phyloP scores from a whole-genome alignment of 768 basidiomycete genomes.

The Hemileccinum rubropunctum region DNA sequence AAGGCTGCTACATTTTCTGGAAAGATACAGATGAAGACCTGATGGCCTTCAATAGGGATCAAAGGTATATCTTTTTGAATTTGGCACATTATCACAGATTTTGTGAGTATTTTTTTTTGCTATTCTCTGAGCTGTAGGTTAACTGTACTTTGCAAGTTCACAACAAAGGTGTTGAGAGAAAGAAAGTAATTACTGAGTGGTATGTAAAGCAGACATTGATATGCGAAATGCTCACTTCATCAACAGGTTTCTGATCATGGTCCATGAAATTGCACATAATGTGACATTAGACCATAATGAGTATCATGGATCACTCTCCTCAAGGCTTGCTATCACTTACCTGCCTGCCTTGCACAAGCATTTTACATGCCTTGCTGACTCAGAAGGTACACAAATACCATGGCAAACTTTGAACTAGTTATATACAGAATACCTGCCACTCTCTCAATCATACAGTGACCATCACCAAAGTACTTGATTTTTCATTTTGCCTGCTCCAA shows the following conservation, averaged over 20 bases:
- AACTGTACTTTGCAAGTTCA: neutral
- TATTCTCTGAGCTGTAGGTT: neutral
- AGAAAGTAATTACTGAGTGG: conserved; percentile 8
- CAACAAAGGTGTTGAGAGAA: neutral
- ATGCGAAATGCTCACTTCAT: neutral
- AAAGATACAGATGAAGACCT: conserved; percentile 15
- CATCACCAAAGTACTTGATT: too few species aligned
- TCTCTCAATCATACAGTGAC: too few species aligned
- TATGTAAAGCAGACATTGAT: neutral
- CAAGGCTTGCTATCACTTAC: conserved; percentile 9
- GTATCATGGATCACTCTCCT: conserved; percentile 23
- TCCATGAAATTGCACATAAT: conserved; percentile 28
- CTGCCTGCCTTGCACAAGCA: neutral
- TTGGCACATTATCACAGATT: conserved; percentile 10
- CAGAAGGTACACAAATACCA: too few species aligned
- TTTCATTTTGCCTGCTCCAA: too few species aligned
- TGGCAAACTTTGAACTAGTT: too few species aligned
- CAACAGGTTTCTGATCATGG: conserved; percentile 28
- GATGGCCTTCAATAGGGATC: conserved; percentile 18
- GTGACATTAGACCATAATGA: conserved; percentile 23
- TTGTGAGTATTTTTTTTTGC: neutral
- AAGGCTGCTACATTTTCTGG: conserved; percentile 14
- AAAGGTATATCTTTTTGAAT: conserved; percentile 13
- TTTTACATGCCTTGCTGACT: neutral
- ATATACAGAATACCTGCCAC: too few species aligned